Evolutionary conservation across 192 early-diverging fungal species (phyloP).

Genomic region (Rhizophagus clarus): DNA sequence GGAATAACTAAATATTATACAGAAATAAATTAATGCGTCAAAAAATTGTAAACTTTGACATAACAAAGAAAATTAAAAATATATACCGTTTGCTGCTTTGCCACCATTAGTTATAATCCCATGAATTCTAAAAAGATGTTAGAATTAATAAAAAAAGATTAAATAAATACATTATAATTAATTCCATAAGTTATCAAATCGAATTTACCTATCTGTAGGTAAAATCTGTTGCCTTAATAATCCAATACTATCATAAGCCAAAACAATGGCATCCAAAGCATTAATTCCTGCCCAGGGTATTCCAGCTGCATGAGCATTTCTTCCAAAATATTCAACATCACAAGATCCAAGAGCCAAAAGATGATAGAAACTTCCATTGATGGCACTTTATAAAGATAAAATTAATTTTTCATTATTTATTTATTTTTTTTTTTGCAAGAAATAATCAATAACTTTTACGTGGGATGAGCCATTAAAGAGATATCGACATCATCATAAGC

Average conservation of each 20-base stretch:
- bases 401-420: not conserved
- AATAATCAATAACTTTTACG: conserved; percentile 32
- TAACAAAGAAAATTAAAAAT: not conserved
- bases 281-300: too few relatives aligned
- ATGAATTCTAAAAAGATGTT: conserved; percentile 51
- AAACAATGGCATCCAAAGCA: too few relatives aligned
- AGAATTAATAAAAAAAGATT: not conserved
- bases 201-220: conserved; percentile 49
- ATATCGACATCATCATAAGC: conserved; percentile 73
- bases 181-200: too few relatives aligned
- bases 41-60: not conserved
- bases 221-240: too few relatives aligned
- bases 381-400: conserved; percentile 36
- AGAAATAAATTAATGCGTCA: not conserved
- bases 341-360: conserved; percentile 48
- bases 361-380: conserved; percentile 49
- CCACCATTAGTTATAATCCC: conserved; percentile 80
- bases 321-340: conserved; percentile 65
- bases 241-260: too few relatives aligned
- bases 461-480: conserved; percentile 83
- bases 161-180: not conserved
- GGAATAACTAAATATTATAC: conserved; percentile 57
- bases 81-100: conserved; percentile 46
- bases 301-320: too few relatives aligned
- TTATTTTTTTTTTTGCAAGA: not conserved